Evolutionary conservation across 2,329 filamentous ascomycete species (phyloP).

Genomic region (Aspergillus novoparasiticus): DNA sequence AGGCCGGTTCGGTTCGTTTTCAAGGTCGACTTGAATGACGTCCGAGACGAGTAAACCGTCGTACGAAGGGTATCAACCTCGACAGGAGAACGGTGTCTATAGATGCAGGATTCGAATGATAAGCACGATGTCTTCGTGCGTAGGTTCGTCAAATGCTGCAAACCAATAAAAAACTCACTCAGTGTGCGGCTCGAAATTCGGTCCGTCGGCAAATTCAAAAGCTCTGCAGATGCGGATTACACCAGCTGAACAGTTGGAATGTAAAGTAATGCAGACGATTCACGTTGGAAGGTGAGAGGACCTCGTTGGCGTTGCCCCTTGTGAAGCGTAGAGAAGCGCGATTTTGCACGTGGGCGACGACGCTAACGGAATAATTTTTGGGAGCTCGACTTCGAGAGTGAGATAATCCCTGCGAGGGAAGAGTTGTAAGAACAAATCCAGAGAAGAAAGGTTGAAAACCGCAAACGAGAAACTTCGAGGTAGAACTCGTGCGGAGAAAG

Average conservation of each 20-base stretch:
- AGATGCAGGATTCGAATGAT: not conserved
- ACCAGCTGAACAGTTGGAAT: slow-evolving; percentile 7
- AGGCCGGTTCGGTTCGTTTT: slow-evolving; percentile 6
- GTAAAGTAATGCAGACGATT: slow-evolving; percentile 3
- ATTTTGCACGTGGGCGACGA: slow-evolving; percentile 29
- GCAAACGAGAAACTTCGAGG: slow-evolving; percentile 22
- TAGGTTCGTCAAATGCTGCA: slow-evolving; percentile 5
- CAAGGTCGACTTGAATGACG: slow-evolving; percentile 15
- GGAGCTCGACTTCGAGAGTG: slow-evolving; percentile 2
- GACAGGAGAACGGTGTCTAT: slow-evolving; percentile 7
- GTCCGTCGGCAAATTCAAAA: slow-evolving; percentile 17
- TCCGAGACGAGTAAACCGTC: slow-evolving; percentile 16
- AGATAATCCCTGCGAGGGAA: slow-evolving; percentile 15
- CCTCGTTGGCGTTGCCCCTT: slow-evolving; percentile 24
- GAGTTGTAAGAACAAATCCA: slow-evolving; percentile 15
- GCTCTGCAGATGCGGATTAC: slow-evolving; percentile 9
- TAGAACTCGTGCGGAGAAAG: slow-evolving; percentile 21
- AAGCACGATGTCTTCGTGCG: slow-evolving; percentile 1
- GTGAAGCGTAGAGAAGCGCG: slow-evolving; percentile 26
- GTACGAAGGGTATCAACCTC: not conserved
- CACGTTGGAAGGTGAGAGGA: slow-evolving; percentile 8
- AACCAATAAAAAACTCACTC: slow-evolving; percentile 13
- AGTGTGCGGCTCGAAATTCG: slow-evolving; percentile 16
- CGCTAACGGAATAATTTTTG: slow-evolving; percentile 10
- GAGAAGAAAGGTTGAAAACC: slow-evolving; percentile 8